phyloP scores from a whole-genome alignment of 2,329 filamentous ascomycete species.

The Colletotrichum sansevieriae region DNA sequence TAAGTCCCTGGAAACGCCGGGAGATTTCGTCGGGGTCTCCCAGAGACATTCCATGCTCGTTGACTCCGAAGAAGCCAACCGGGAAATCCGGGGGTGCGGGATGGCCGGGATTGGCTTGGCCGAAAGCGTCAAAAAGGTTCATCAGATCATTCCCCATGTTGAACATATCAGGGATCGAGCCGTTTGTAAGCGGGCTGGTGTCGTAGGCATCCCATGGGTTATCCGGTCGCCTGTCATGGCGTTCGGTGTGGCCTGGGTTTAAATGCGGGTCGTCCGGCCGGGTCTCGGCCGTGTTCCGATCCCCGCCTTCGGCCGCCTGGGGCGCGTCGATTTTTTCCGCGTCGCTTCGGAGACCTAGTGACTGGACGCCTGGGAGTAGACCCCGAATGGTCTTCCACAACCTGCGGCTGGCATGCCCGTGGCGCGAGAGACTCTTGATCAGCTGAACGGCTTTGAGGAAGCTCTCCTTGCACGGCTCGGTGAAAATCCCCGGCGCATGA shows the following conservation, averaged over 20 bases:
- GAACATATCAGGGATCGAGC: constrained; percentile 49
- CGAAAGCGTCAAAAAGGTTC: constrained; percentile 52
- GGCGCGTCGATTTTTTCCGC: constrained; percentile 28
- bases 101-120: constrained; percentile 30
- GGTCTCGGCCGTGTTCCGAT: constrained; percentile 34
- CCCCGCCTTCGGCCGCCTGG: constrained; percentile 12
- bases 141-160: constrained; percentile 53
- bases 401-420: constrained; percentile 50
- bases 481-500: constrained; percentile 58
- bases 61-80: constrained; percentile 23
- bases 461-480: constrained; percentile 50
- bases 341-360: constrained; percentile 44
- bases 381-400: constrained; percentile 54
- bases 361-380: constrained; percentile 49
- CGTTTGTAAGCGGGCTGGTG: constrained; percentile 2
- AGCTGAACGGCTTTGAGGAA: constrained; percentile 51
- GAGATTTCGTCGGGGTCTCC: constrained; percentile 49
- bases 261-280: neutral
- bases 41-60: constrained; percentile 29
- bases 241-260: neutral
- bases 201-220: constrained; percentile 22
- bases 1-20: constrained; percentile 50
- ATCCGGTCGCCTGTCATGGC: constrained; percentile 14
- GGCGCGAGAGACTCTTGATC: constrained; percentile 49
- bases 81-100: constrained; percentile 38